These are phyloP conservation scores for Pythium dissimile DNA, from an alignment of 352 stramenopile genomes.

Conservation along the genomic window DNA sequence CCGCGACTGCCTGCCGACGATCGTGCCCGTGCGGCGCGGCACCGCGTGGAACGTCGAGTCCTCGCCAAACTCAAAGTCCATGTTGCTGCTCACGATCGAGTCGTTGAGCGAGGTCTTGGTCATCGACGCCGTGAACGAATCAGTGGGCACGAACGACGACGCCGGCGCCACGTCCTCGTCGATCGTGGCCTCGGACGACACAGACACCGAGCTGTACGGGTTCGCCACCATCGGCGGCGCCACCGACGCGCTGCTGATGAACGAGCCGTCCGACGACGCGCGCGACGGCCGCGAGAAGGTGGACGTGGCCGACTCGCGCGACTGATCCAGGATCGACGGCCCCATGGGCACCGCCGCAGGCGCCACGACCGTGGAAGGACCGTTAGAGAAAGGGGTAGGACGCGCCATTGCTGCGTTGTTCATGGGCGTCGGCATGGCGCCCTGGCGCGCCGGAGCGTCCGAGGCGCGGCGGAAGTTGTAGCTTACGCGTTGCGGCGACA, in stretches of 20 bases:
- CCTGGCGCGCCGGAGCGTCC: background rate
- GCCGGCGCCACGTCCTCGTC: slow-evolving; percentile 5
- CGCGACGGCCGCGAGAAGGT: background rate
- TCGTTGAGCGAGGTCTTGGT: background rate
- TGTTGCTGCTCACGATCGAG: slow-evolving; percentile 23
- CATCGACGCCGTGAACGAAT: slow-evolving; percentile 11
- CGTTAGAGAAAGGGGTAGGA: background rate
- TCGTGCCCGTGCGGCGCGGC: background rate
- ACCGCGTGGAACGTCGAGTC: slow-evolving; percentile 12
- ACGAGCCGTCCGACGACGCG: slow-evolving; percentile 12
- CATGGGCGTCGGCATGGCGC: background rate
- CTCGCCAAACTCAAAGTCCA: slow-evolving; percentile 22
- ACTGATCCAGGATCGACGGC: slow-evolving; percentile 11
- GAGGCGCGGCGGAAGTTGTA: slow-evolving; percentile 12
- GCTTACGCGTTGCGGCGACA: slow-evolving; percentile 13
- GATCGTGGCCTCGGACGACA: slow-evolving; percentile 1
- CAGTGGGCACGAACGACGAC: slow-evolving; percentile 5
- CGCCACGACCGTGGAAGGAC: background rate
- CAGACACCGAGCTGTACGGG: background rate
- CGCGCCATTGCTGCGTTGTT: background rate
- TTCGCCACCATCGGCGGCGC: slow-evolving; percentile 2
- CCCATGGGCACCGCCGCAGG: background rate
- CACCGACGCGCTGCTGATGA: slow-evolving; percentile 19
- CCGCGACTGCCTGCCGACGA: background rate
- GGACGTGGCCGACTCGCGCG: background rate